These are phyloP conservation scores for Streptanthus diversifolius DNA, from an alignment of 345 rosid genomes.

Conservation along the genomic window DNA sequence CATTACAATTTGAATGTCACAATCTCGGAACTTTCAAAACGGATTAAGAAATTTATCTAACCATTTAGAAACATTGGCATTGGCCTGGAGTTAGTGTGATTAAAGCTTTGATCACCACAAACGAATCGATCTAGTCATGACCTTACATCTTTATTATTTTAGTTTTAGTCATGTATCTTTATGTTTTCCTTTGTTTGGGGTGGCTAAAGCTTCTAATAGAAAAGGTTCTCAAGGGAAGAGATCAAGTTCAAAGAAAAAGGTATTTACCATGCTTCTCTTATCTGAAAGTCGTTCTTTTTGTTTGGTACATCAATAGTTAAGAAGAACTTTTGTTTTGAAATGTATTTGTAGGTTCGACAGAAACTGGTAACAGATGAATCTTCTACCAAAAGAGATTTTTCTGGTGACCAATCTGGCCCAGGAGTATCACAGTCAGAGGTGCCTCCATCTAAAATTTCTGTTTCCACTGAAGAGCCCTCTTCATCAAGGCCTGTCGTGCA, in stretches of 20 bases:
- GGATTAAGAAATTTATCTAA: background rate
- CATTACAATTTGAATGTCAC: background rate
- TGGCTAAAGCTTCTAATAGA: slow-evolving; percentile 53
- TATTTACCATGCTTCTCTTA: slow-evolving; percentile 30
- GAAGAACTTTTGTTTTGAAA: slow-evolving; percentile 3
- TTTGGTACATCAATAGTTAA: background rate
- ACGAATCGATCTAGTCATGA: background rate
- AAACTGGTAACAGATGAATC: slow-evolving; percentile 40
- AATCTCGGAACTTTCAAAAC: background rate
- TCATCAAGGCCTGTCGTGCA: slow-evolving; percentile 28
- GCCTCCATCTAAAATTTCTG: background rate
- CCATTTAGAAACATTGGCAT: background rate
- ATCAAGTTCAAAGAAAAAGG: slow-evolving; percentile 60
- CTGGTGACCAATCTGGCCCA: slow-evolving; percentile 35
- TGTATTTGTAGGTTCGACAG: slow-evolving; percentile 50
- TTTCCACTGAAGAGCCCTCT: slow-evolving; percentile 31
- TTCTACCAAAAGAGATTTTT: slow-evolving; percentile 34
- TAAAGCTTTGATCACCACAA: background rate
- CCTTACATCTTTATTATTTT: background rate
- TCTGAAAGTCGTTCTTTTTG: background rate
- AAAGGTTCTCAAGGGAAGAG: slow-evolving; percentile 72
- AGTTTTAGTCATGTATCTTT: background rate
- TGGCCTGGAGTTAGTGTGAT: background rate
- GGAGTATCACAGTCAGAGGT: slow-evolving; percentile 38
- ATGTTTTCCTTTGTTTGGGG: slow-evolving; percentile 10